A percentile compares a stretch with the other conserved stretches of the same genome.
Conservation (phyloP, 2,329 filamentous ascomycete genomes). For the Diaporthe citriasiana region DNA sequence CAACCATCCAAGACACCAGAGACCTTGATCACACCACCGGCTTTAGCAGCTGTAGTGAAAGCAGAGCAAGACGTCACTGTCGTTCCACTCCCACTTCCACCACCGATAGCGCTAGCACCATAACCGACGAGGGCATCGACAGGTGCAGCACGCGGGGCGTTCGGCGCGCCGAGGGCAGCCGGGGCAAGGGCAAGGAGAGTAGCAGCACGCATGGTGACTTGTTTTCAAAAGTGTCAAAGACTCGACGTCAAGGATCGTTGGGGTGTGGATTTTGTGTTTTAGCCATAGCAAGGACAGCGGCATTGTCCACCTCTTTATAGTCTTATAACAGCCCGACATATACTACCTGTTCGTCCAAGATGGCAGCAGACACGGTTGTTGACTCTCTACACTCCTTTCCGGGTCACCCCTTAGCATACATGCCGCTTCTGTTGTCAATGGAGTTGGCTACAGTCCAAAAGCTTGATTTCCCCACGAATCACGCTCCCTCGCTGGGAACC, state of each 20-base stretch:
- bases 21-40: conserved; percentile 60
- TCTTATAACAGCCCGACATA: conserved; percentile 12
- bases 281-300: background rate
- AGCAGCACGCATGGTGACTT: conserved; percentile 43
- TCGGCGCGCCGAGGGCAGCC: conserved; percentile 26
- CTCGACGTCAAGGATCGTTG: background rate
- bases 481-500: background rate
- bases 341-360: background rate
- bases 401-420: background rate
- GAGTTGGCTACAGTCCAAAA: background rate
- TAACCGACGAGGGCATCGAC: conserved; percentile 51
- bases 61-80: conserved; percentile 61
- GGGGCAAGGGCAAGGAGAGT: conserved; percentile 42
- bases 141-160: conserved; percentile 42
- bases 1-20: conserved; percentile 59
- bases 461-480: conserved; percentile 26
- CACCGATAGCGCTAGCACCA: conserved; percentile 59
- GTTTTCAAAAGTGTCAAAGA: background rate
- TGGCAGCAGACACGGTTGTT: background rate
- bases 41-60: conserved; percentile 54
- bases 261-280: background rate
- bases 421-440: background rate
- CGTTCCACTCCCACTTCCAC: conserved; percentile 58
- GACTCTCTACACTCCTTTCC: background rate
- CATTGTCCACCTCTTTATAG: conserved; percentile 8